Evolutionary conservation across 2,329 filamentous ascomycete genomes (phyloP), one percentile per base, ranked within the genome.

Genomic region (Nakataea oryzae): DNA sequence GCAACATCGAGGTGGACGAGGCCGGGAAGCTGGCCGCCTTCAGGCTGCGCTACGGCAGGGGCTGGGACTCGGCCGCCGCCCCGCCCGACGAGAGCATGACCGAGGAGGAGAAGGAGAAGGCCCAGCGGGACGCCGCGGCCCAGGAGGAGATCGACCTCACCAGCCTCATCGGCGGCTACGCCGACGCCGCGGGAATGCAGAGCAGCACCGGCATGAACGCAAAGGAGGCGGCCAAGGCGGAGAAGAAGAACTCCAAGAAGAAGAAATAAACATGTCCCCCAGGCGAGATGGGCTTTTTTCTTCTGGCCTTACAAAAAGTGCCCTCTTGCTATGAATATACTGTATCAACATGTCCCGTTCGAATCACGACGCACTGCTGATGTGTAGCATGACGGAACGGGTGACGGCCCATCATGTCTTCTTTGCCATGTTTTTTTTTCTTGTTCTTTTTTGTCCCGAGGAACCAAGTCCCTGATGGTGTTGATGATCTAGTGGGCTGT

Each of bases 1-100:
- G 88, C 72, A 96, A 95, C 74, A 83, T 97, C 63, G 95, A 99
- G 78, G 86, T 96, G 66, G 95, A 99, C 74, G 95, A 97, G 81
- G 93, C 95, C 3, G 95, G 95, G 24, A 86, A 89, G 71, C 77
- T 99, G 70, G 89, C 88, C 61, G 89, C 90, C 62, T 99, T 99
- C 79, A 83, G 95, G 70, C 83, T 83, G 65, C 84, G 89, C 63
- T 99, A 93, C 78, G 95, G 95, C 29, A 81, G 88, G 63, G 86
- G 86, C 13, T 99, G 90, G 81, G 95, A 99, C 77, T 79, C 84
- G 28, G 77, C 68, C 11, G 66, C 73, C 12, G 75, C 72, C 63
- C 69, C 69, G 34, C 67, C 67, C 26, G 66, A 67, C 50, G 74
- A 70, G 6, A 50, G 41, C 41, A 50, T 50, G 41, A 50, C 68